Evolutionary conservation across 352 stramenopile species (phyloP).

Genomic region (Peronospora farinosa): DNA sequence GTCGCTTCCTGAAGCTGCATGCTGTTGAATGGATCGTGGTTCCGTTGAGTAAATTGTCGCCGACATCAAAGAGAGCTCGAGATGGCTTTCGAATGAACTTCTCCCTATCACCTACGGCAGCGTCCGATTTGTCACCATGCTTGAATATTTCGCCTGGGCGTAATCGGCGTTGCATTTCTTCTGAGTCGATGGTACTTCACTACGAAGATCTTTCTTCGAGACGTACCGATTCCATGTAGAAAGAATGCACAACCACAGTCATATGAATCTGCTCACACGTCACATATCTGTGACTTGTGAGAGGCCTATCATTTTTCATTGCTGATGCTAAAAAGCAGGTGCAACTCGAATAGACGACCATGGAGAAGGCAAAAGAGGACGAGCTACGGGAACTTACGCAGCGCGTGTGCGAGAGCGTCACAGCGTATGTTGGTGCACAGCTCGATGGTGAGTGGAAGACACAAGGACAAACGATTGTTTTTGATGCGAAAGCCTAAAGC

Average conservation of each 20-base stretch:
- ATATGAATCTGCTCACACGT: conserved; percentile 11
- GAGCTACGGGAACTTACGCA: conserved; percentile 55
- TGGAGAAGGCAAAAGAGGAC: conserved; percentile 54
- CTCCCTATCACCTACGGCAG: conserved; percentile 21
- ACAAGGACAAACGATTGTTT: background rate
- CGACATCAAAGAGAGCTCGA: conserved; percentile 3
- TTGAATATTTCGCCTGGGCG: conserved; percentile 25
- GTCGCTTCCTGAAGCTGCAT: conserved; percentile 59
- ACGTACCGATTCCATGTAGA: conserved; percentile 58
- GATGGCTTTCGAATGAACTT: conserved; percentile 24
- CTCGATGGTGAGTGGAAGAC: conserved; percentile 38
- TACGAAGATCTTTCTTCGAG: conserved; percentile 34
- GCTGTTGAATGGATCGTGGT: conserved; percentile 67
- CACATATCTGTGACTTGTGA: conserved; percentile 25
- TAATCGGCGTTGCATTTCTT: conserved; percentile 10
- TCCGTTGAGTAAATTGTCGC: conserved; percentile 32
- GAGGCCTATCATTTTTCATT: background rate
- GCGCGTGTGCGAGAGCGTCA: conserved; percentile 62
- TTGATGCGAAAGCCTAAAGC: background rate
- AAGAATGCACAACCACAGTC: background rate
- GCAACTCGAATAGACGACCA: conserved; percentile 15
- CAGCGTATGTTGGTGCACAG: conserved; percentile 59
- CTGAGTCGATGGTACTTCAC: conserved; percentile 17
- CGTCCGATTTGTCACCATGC: conserved; percentile 25
- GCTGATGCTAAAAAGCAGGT: conserved; percentile 1